Evolutionary conservation across 805 yeast species (phyloP).

Genomic region (Yarrowia alimentaria): DNA sequence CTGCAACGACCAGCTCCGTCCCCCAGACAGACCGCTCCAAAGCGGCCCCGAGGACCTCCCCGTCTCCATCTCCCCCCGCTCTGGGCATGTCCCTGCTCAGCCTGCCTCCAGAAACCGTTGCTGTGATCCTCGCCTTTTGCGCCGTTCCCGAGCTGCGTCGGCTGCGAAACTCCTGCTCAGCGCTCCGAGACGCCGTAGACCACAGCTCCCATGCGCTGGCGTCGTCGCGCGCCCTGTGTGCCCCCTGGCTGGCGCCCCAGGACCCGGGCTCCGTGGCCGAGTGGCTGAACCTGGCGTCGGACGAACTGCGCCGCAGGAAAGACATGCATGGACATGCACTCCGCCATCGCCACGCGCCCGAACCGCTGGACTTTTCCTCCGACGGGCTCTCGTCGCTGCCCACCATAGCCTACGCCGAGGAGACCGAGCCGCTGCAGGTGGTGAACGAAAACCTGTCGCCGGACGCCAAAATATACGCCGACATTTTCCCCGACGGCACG

Average conservation of each 20-base stretch:
- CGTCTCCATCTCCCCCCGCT: background rate
- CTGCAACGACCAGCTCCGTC: too few relatives aligned
- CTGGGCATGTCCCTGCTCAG: constrained; percentile 26
- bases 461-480: constrained; percentile 3
- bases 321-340: constrained; percentile 16
- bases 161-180: constrained; percentile 9
- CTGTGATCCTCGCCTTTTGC: constrained; percentile 12
- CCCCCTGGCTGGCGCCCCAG: constrained; percentile 6
- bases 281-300: constrained; percentile 7
- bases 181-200: constrained; percentile 11
- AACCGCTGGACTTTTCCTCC: constrained; percentile 3
- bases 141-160: constrained; percentile 1
- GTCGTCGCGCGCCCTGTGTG: constrained; percentile 10
- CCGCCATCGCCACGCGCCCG: constrained; percentile 9
- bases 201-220: background rate
- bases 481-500: constrained; percentile 5
- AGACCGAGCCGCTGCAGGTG: constrained; percentile 2
- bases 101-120: constrained; percentile 17
- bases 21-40: too few relatives aligned
- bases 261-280: background rate
- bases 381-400: constrained; percentile 3
- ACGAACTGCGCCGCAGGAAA: constrained; percentile 10
- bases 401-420: background rate
- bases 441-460: constrained; percentile 3
- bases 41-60: background rate